Conservation (phyloP, 148 eudicot species). For the Fagopyrum esculentum region DNA sequence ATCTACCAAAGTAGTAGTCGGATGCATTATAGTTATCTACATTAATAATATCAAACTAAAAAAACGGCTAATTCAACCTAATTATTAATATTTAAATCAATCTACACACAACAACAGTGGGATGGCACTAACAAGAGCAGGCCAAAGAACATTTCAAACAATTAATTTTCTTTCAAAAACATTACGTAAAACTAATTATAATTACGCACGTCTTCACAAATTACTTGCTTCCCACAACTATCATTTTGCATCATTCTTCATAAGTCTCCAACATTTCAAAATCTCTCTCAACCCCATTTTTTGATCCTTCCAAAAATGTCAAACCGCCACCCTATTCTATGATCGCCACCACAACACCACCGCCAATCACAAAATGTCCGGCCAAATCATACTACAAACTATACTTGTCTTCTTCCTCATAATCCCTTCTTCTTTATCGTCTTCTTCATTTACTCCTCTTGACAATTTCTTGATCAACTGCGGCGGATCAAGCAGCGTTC, state of each 20-base stretch:
- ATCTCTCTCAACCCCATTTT: neutral
- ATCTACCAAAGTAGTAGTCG: neutral
- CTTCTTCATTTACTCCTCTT: slow-evolving; percentile 29
- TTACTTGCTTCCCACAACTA: slow-evolving; percentile 11
- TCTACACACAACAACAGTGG: neutral
- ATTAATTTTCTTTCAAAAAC: neutral
- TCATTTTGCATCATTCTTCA: neutral
- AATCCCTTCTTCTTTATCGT: slow-evolving; percentile 3
- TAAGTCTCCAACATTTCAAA: neutral
- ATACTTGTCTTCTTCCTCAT: neutral
- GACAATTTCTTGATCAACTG: slow-evolving; percentile 54
- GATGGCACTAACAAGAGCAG: slow-evolving; percentile 7
- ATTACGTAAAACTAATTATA: neutral
- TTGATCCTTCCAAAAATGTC: too few species aligned
- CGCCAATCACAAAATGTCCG: neutral
- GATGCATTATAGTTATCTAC: neutral
- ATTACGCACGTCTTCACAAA: neutral
- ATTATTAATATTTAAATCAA: neutral
- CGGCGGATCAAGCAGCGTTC: slow-evolving; percentile 30
- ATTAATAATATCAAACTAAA: neutral
- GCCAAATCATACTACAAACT: too few species aligned
- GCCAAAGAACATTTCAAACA: neutral
- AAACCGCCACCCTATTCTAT: neutral
- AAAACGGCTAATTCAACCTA: neutral
- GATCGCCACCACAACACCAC: neutral